These are phyloP conservation scores for Hirschfeldia incana DNA, from an alignment of 345 rosid genomes.

Conservation along the genomic window DNA sequence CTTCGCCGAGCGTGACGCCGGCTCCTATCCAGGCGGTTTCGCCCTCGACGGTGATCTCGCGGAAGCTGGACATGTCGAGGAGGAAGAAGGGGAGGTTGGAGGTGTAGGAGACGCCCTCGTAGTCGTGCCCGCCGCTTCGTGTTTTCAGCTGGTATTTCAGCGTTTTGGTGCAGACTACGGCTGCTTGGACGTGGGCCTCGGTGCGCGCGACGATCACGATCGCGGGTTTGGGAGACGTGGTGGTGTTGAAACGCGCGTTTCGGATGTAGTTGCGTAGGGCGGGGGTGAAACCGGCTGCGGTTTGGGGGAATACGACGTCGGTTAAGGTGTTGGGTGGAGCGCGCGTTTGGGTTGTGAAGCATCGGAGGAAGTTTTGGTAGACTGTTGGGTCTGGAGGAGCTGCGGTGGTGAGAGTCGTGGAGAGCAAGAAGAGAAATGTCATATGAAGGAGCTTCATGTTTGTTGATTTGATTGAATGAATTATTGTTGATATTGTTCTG, in stretches of 20 bases:
- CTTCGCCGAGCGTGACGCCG: background rate
- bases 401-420: constrained; percentile 22
- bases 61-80: background rate
- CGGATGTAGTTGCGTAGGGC: constrained; percentile 40
- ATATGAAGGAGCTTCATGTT: constrained; percentile 25
- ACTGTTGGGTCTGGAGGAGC: constrained; percentile 23
- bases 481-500: background rate
- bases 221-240: constrained; percentile 48
- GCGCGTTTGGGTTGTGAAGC: constrained; percentile 43
- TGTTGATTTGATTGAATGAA: background rate
- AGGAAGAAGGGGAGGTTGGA: background rate
- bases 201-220: constrained; percentile 22
- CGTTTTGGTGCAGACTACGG: background rate
- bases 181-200: background rate
- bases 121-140: background rate
- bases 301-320: constrained; percentile 40
- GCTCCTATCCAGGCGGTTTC: background rate
- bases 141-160: background rate
- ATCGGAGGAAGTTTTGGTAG: constrained; percentile 46
- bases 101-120: background rate
- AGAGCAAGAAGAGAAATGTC: background rate
- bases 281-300: constrained; percentile 27
- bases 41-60: background rate
- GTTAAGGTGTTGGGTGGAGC: constrained; percentile 34
- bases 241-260: constrained; percentile 47